Base-by-base conservation (phyloP, 352 stramenopile species). In the Globisporangium abappressorium region DNA sequence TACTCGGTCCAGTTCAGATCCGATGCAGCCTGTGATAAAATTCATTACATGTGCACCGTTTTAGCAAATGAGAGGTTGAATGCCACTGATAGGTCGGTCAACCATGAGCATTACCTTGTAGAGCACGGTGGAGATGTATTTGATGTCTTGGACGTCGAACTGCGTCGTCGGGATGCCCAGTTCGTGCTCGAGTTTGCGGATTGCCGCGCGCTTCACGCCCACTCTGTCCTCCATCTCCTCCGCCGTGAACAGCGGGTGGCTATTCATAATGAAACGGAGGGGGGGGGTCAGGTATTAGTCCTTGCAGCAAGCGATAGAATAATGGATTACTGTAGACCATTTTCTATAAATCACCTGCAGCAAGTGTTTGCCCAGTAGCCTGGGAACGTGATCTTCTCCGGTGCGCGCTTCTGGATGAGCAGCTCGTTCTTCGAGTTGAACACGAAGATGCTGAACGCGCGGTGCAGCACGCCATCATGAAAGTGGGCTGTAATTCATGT, bases 351-450 rank as follows among this genome's bases (percentile, higher is more conserved):
- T 38, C 33, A 38, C 33, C 80, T 98, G 82, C 98, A 99, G 77
- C 98, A 99, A 15, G 98, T 99, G 79, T 99, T 99, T 18, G 98
- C 98, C 98, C 98, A 99, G 38, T 98, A 97, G 73, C 92, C 89
- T 15, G 98, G 97, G 77, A 99, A 99, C 28, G 98, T 99, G 79
- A 99, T 99, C 81, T 99, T 99, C 56, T 94, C 90, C 2, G 77
- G 77, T 1, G 97, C 93, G 20, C 98, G 87, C 85, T 99, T 92
- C 70, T 96, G 88, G 54, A 96, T 90, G 43, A 96, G 73, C 56
- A 96, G 65, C 68, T 94, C 82, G 63, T 94, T 93, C 66, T 90
- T 84, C 46, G 80, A 86, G 78, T 94, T 93, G 77, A 96, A 96
- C 41, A 96, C 69, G 65, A 96, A 96, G 14, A 94, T 78, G 60